phyloP scores from a whole-genome alignment of 768 basidiomycete species.

The Termitomyces sp. region DNA sequence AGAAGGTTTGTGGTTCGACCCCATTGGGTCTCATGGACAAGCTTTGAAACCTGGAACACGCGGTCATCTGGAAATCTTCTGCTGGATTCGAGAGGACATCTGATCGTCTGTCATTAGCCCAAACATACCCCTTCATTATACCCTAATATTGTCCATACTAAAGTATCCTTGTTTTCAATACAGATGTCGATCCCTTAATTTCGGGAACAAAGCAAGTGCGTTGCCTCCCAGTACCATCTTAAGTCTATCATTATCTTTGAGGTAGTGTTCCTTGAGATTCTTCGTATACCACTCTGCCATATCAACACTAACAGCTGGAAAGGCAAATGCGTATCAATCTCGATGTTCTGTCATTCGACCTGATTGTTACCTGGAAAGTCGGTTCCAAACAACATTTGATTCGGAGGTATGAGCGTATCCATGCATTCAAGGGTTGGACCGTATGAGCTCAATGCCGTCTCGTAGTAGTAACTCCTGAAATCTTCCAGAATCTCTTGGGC shows the following conservation, averaged over 20 bases:
- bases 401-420: slow-evolving; percentile 40
- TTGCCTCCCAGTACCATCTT: slow-evolving; percentile 42
- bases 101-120: neutral
- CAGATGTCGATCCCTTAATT: slow-evolving; percentile 10
- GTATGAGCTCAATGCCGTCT: slow-evolving; percentile 62
- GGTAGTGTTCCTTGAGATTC: slow-evolving; percentile 46
- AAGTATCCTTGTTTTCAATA: neutral
- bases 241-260: slow-evolving; percentile 30
- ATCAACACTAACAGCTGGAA: slow-evolving; percentile 48
- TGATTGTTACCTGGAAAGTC: slow-evolving; percentile 63
- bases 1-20: slow-evolving; percentile 61
- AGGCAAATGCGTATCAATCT: neutral
- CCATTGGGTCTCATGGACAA: slow-evolving; percentile 57
- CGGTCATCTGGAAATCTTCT: slow-evolving; percentile 51
- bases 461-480: slow-evolving; percentile 69
- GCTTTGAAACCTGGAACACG: slow-evolving; percentile 47
- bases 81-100: slow-evolving; percentile 46
- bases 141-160: neutral
- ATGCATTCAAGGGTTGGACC: slow-evolving; percentile 45
- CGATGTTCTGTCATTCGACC: neutral
- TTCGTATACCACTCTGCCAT: slow-evolving; percentile 59
- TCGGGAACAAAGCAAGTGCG: slow-evolving; percentile 45
- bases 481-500: slow-evolving; percentile 63
- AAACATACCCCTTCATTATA: neutral
- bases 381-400: slow-evolving; percentile 63